These are phyloP conservation scores for Penicillium angulare DNA, from an alignment of 495 filamentous ascomycete genomes.

Conservation along the genomic window DNA sequence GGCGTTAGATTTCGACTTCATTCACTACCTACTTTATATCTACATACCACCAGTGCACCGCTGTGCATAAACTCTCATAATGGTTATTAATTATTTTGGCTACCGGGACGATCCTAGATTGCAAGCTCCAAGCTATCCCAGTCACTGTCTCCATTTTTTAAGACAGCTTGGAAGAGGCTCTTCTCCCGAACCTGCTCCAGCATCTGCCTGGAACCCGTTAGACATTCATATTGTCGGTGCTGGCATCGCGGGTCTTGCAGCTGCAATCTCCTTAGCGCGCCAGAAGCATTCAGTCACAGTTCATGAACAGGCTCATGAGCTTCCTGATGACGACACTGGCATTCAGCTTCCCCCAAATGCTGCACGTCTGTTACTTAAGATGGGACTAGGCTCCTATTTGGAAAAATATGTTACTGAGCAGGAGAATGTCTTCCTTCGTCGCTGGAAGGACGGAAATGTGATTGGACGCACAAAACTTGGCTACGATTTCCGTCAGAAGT, in stretches of 20 bases:
- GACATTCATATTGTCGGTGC: constrained; percentile 41
- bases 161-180: neutral
- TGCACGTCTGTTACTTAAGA: constrained; percentile 41
- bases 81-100: neutral
- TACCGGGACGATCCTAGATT: neutral
- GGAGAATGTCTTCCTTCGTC: constrained; percentile 33
- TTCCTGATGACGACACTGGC: constrained; percentile 43
- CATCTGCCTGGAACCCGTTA: neutral
- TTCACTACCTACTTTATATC: no score
- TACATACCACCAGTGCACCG: no score
- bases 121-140: constrained; percentile 7
- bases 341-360: constrained; percentile 59
- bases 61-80: neutral
- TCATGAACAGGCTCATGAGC: constrained; percentile 43
- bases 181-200: neutral
- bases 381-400: constrained; percentile 37
- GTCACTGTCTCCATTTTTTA: constrained; percentile 16
- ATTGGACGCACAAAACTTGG: constrained; percentile 38
- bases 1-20: no score
- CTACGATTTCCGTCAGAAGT: constrained; percentile 33
- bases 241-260: constrained; percentile 38
- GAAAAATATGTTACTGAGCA: constrained; percentile 29
- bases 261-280: constrained; percentile 44
- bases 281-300: constrained; percentile 47
- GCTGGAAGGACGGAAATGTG: constrained; percentile 39